Evolutionary conservation across 441 rosid species (phyloP).

Genomic region (Lagerstroemia fauriei): DNA sequence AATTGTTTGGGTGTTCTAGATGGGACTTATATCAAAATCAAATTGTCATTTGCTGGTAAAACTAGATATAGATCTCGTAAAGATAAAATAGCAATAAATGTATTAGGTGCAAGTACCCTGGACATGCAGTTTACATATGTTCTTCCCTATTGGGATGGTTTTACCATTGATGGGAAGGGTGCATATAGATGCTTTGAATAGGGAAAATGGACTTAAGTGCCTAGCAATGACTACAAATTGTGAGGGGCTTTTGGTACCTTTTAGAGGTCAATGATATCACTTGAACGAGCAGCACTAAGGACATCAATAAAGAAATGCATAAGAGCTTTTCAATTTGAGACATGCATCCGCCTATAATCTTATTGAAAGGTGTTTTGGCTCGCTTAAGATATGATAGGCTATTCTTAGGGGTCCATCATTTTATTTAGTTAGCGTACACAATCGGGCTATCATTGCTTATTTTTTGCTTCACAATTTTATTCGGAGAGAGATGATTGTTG

Average conservation of each 20-base stretch:
- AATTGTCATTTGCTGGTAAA: too few relatives aligned
- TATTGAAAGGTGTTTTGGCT: not conserved
- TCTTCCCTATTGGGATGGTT: too few relatives aligned
- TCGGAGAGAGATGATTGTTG: not conserved
- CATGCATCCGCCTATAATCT: not conserved
- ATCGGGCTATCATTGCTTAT: not conserved
- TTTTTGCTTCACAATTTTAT: not conserved
- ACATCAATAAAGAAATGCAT: not conserved
- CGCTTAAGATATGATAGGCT: not conserved
- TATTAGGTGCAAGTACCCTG: too few relatives aligned
- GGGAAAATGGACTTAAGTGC: too few relatives aligned
- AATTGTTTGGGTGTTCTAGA: too few relatives aligned
- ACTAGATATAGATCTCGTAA: too few relatives aligned
- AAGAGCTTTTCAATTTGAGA: not conserved
- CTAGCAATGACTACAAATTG: not conserved
- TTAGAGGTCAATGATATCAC: not conserved
- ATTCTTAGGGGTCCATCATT: not conserved
- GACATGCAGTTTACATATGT: too few relatives aligned
- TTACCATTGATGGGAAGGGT: too few relatives aligned
- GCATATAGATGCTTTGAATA: too few relatives aligned
- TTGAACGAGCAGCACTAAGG: slow-evolving; percentile 8
- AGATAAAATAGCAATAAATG: too few relatives aligned
- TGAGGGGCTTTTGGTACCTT: not conserved
- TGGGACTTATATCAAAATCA: too few relatives aligned
- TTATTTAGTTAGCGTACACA: not conserved